These are phyloP conservation scores for Pythium aristosporum DNA, from an alignment of 352 stramenopile genomes.

Conservation along the genomic window DNA sequence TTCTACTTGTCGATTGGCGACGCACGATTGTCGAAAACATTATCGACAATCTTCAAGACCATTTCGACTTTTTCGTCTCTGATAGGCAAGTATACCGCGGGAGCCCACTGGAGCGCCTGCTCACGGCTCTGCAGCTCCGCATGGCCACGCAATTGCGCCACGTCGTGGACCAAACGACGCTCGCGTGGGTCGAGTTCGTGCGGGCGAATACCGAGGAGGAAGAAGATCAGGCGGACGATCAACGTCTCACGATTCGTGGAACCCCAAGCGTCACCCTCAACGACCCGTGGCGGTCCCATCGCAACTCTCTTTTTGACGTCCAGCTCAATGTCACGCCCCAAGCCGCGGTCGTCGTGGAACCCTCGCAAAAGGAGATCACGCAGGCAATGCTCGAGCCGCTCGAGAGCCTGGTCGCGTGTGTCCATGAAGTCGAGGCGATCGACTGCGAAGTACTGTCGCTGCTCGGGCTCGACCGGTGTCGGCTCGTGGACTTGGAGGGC, in stretches of 20 bases:
- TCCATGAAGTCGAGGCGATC: constrained; percentile 83
- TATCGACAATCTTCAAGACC: constrained; percentile 93
- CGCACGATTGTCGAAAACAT: constrained; percentile 90
- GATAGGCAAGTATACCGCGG: constrained; percentile 56
- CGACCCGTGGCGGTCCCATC: constrained; percentile 46
- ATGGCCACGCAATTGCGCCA: constrained; percentile 83
- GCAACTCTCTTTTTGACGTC: constrained; percentile 83
- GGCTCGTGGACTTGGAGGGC: constrained; percentile 55
- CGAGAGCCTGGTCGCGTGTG: constrained; percentile 66
- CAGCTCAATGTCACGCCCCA: constrained; percentile 38
- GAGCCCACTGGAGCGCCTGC: constrained; percentile 66
- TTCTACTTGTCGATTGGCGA: constrained; percentile 86
- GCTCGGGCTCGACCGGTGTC: constrained; percentile 62
- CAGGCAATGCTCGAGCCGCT: constrained; percentile 74
- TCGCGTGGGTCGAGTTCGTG: constrained; percentile 67
- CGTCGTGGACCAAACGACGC: constrained; percentile 56
- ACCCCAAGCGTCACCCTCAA: background rate
- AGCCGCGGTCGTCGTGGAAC: constrained; percentile 54
- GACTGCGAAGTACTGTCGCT: constrained; percentile 92
- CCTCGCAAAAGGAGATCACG: constrained; percentile 70
- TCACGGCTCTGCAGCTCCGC: constrained; percentile 85
- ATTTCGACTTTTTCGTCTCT: constrained; percentile 92
- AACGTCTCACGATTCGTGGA: background rate
- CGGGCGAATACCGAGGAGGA: constrained; percentile 22
- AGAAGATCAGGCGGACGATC: constrained; percentile 2